Conservation (phyloP, 108 stramenopile species). For the Nitzschia sp. region DNA sequence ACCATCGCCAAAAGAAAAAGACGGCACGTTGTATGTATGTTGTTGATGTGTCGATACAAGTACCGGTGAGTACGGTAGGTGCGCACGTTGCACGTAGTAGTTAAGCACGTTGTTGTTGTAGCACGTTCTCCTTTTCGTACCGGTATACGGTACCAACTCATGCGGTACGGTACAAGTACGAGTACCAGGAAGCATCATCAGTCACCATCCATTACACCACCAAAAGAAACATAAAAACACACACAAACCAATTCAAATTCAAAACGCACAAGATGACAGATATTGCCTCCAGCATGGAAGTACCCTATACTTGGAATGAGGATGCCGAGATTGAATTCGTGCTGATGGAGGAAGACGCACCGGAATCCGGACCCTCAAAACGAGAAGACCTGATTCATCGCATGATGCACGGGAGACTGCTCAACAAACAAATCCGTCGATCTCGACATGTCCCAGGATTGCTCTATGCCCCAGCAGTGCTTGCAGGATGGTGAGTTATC, state of each 20-base stretch:
- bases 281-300: not conserved
- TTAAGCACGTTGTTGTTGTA: not conserved
- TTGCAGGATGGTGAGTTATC: not conserved
- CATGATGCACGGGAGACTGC: conserved; percentile 3
- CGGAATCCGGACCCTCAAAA: not conserved
- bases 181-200: not conserved
- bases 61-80: too few species aligned
- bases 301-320: conserved; percentile 1
- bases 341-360: not conserved
- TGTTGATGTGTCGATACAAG: too few species aligned
- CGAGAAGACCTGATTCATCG: not conserved
- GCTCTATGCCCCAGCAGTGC: not conserved
- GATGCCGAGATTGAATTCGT: conserved; percentile 3
- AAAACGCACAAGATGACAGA: not conserved
- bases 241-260: not conserved
- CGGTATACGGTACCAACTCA: too few species aligned
- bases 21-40: too few species aligned
- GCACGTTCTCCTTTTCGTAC: too few species aligned
- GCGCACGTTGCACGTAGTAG: too few species aligned
- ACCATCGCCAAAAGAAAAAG: too few species aligned
- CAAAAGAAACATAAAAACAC: not conserved
- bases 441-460: conserved; percentile 1
- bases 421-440: conserved; percentile 6
- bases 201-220: not conserved
- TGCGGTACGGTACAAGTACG: too few species aligned